Base-by-base conservation (phyloP, 306 rosid genomes). In the Vicia sativa region DNA sequence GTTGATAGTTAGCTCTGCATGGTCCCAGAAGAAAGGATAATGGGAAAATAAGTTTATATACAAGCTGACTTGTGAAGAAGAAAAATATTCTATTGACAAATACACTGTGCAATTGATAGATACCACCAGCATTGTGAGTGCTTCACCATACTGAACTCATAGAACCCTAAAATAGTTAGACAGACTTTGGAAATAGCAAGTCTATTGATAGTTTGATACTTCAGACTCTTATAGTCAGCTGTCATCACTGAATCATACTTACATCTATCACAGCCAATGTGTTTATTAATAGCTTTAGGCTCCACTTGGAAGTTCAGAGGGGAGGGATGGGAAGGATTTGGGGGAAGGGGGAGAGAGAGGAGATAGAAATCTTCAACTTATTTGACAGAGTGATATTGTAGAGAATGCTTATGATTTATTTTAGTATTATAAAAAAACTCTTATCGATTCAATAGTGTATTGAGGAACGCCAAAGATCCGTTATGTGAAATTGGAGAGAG, bases 91-190 rank as follows among this genome's bases (percentile, higher is more conserved):
- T 6, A 5, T 72, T 35, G 34, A 49, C 25, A 58, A 8, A 71
- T 28, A 35, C 13, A 13, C 48, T 31, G 9, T 39, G 58, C 14
- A 71, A 42, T 28, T 50, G 16, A 60, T 66, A 72, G 16, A 60
- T 66, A 72, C 53, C 35, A 49, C 31, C 68, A 65, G 76, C 65
- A 57, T n/a, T 31, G n/a, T 49, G 45, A 52, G 60, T 8, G 42
- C 41, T 67, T 49, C 2, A 1, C 18, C 35, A 29, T 28, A 28
- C 16, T 57, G 48, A 78, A 67, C n/a, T 28, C 68, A 64, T 31
- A 35, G 61, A 29, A 42, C 38, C 70, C 53, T 11, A 65, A 43
- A 13, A 58, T 9, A 42, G 61, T 59, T 42, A 21, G 58, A 26
- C 9, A 4, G 2, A 14, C 19, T 19, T 49, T 13, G 42, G 54